Conservation (phyloP, 768 basidiomycete genomes). For the Tylopilus plumbeoviolaceoides region DNA sequence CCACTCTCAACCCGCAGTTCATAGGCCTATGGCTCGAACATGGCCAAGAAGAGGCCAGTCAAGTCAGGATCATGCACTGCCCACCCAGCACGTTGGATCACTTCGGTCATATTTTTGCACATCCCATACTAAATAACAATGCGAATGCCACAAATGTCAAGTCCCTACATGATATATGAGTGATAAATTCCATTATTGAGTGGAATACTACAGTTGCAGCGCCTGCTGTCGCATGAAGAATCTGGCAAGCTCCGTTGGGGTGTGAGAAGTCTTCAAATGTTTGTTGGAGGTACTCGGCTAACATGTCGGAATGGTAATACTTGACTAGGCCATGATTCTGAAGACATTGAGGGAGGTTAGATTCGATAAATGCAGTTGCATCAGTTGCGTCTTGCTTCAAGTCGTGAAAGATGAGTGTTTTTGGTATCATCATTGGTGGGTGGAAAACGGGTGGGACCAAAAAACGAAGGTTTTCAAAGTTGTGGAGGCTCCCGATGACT, state of each 20-base stretch:
- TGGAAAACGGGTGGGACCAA: neutral
- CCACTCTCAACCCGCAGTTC: too few relatives aligned
- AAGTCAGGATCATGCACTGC: neutral
- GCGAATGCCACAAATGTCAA: neutral
- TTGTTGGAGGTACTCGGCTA: neutral
- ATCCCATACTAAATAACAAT: neutral
- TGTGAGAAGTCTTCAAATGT: neutral
- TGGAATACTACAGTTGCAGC: too few relatives aligned
- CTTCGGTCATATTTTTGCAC: slow-evolving; percentile 1
- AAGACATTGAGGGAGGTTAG: neutral
- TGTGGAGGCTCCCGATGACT: neutral
- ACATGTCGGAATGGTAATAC: neutral
- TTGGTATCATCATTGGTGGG: neutral
- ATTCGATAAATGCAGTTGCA: neutral
- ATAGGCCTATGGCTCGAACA: too few relatives aligned
- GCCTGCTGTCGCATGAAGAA: neutral
- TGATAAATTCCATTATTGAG: too few relatives aligned
- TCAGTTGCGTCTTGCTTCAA: neutral
- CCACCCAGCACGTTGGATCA: neutral
- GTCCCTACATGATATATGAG: too few relatives aligned
- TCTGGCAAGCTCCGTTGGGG: neutral
- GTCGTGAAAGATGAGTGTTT: neutral
- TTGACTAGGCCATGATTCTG: neutral
- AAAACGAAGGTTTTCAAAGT: neutral
- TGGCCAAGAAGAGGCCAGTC: neutral